Evolutionary conservation across 2,329 filamentous ascomycete species (phyloP).

Genomic region (Lecanicillium sp.): DNA sequence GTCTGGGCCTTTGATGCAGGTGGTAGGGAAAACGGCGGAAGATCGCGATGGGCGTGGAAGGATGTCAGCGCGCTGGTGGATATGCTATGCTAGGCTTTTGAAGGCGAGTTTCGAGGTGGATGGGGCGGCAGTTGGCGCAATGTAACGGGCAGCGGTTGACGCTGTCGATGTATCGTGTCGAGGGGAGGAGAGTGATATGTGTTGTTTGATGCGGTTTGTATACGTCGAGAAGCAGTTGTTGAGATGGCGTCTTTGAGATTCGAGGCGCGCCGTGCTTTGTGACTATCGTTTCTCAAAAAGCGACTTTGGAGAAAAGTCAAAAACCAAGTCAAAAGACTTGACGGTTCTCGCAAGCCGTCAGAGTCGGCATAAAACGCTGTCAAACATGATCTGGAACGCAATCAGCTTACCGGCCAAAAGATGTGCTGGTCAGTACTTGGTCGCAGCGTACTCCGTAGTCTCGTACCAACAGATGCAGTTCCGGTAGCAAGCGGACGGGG

Average conservation of each 20-base stretch:
- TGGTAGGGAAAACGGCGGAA: background rate
- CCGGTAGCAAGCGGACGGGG: conserved; percentile 5
- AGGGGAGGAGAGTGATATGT: too few species aligned
- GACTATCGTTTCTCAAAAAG: too few species aligned
- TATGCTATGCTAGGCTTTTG: background rate
- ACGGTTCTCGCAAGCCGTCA: background rate
- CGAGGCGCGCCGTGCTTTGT: too few species aligned
- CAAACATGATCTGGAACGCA: background rate
- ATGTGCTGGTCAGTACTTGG: too few species aligned
- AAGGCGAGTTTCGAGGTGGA: background rate
- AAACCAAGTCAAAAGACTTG: background rate
- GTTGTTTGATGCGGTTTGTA: too few species aligned
- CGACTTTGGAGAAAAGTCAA: too few species aligned
- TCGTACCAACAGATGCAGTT: too few species aligned
- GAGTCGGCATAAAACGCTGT: background rate
- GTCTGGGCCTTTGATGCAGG: conserved; percentile 3
- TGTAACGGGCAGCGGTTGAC: too few species aligned
- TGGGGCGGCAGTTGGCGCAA: background rate
- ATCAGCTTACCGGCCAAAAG: background rate
- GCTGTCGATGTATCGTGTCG: too few species aligned
- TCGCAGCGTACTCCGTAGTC: background rate
- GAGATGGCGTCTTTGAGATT: too few species aligned
- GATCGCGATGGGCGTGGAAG: conserved; percentile 7
- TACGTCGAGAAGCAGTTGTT: too few species aligned
- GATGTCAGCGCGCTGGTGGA: conserved; percentile 3